Conservation (phyloP, 176 grass and related monocot species). For the Calamus simplicifolius region DNA sequence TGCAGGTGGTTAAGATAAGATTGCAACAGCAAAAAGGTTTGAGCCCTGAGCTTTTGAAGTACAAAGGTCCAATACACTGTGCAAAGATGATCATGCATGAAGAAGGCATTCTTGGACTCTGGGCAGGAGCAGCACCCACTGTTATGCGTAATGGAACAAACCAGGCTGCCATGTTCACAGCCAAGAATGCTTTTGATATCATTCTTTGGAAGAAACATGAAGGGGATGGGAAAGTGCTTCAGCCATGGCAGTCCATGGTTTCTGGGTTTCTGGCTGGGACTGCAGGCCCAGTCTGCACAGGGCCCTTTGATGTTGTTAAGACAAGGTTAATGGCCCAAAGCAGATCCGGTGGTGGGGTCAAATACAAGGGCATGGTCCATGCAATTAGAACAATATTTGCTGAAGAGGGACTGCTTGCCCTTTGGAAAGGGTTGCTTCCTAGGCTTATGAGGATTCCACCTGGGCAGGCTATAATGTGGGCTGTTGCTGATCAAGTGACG, state of each 20-base stretch:
- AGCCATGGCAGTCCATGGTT: constrained; percentile 89
- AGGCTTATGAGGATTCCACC: constrained; percentile 99
- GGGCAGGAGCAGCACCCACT: neutral
- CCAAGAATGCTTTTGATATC: constrained; percentile 76
- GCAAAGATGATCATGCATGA: constrained; percentile 9
- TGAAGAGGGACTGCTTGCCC: constrained; percentile 64
- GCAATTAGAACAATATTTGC: constrained; percentile 67
- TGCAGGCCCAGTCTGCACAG: constrained; percentile 76
- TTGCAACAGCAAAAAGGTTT: constrained; percentile 14
- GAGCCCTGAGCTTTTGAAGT: constrained; percentile 8
- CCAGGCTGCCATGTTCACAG: constrained; percentile 94
- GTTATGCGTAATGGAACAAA: constrained; percentile 31
- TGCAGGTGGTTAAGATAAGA: constrained; percentile 15
- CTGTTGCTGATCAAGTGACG: constrained; percentile 84
- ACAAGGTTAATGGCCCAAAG: constrained; percentile 93
- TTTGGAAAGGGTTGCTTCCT: constrained; percentile 89
- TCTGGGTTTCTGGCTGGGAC: constrained; percentile 93
- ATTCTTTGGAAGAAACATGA: constrained; percentile 94
- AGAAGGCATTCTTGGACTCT: constrained; percentile 17
- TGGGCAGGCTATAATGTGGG: constrained; percentile 97
- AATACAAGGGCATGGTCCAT: constrained; percentile 76
- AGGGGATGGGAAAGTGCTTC: constrained; percentile 66
- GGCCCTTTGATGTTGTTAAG: constrained; percentile 88
- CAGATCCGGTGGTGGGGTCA: constrained; percentile 46
- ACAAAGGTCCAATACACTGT: constrained; percentile 13